Percentiles rank a stretch among this genome's conserved stretches.
Conservation (phyloP, 306 rosid genomes). For the Vicia faba region DNA sequence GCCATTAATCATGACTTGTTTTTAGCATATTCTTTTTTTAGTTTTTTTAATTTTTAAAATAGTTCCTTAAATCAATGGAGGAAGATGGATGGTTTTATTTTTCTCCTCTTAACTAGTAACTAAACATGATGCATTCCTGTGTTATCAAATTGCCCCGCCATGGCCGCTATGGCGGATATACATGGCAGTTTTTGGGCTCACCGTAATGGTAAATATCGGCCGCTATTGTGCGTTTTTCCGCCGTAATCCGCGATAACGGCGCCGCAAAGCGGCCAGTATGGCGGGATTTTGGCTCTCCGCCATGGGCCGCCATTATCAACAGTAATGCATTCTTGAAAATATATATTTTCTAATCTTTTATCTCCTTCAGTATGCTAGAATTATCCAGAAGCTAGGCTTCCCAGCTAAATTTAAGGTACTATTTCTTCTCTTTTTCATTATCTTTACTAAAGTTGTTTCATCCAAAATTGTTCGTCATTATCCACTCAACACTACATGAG, state of each 20-base stretch:
- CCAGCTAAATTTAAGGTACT: slow-evolving; percentile 80
- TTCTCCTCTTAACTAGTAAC: slow-evolving; percentile 1
- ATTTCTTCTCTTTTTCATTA: background rate
- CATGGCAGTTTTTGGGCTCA: too few relatives aligned
- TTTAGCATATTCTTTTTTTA: background rate
- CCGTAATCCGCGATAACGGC: too few relatives aligned
- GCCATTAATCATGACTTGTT: slow-evolving; percentile 10
- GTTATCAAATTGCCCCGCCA: too few relatives aligned
- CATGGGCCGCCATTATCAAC: too few relatives aligned
- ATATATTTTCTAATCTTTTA: slow-evolving; percentile 26
- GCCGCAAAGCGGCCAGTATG: too few relatives aligned
- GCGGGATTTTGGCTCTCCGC: too few relatives aligned
- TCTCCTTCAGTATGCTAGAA: slow-evolving; percentile 77
- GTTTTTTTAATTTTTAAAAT: too few relatives aligned
- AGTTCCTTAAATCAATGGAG: slow-evolving; percentile 5
- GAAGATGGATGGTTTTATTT: slow-evolving; percentile 18
- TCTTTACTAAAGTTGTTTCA: slow-evolving; percentile 2
- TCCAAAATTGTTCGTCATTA: too few relatives aligned
- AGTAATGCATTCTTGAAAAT: slow-evolving; percentile 12
- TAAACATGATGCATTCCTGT: too few relatives aligned
- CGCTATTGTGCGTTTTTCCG: too few relatives aligned
- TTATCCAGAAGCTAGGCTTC: slow-evolving; percentile 83
- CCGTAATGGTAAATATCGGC: too few relatives aligned
- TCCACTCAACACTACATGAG: background rate
- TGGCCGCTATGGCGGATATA: too few relatives aligned